A percentile compares a stretch with the other conserved stretches of the same genome.
These are phyloP conservation scores for Mucor saturninus DNA, from an alignment of 371 early-diverging fungal species.

Conservation along the genomic window DNA sequence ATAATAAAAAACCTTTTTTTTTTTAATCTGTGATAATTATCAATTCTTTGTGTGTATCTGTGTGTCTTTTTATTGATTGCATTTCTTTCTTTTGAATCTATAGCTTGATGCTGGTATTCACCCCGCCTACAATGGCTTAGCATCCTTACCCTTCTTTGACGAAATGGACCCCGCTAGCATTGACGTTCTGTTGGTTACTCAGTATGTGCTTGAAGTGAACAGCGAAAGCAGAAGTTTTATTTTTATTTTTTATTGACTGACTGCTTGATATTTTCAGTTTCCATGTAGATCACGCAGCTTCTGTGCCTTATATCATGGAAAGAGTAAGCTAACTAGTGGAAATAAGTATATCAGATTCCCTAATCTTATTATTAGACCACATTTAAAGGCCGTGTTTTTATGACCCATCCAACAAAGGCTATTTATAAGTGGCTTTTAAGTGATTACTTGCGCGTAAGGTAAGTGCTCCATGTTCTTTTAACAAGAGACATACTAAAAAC, in stretches of 20 bases:
- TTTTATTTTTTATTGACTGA: neutral
- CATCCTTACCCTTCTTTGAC: constrained; percentile 98
- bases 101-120: constrained; percentile 99
- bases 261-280: constrained; percentile 66
- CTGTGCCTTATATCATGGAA: constrained; percentile 98
- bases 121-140: constrained; percentile 97
- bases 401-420: constrained; percentile 99
- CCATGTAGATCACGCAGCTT: constrained; percentile 99
- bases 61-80: constrained; percentile 18
- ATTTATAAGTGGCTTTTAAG: constrained; percentile 98
- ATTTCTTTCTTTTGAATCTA: constrained; percentile 16
- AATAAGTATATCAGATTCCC: neutral
- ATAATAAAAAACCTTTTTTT: constrained; percentile 8
- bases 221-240: neutral
- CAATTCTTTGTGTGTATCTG: constrained; percentile 9
- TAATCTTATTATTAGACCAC: constrained; percentile 70
- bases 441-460: constrained; percentile 97
- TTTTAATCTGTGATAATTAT: constrained; percentile 19
- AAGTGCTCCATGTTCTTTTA: neutral
- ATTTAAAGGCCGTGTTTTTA: constrained; percentile 98
- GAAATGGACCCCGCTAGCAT: constrained; percentile 94
- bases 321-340: constrained; percentile 58
- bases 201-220: constrained; percentile 57
- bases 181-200: constrained; percentile 96
- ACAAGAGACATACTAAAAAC: constrained; percentile 2